A percentile compares a stretch with the other conserved stretches of the same genome.
phyloP scores from a whole-genome alignment of 2,329 filamentous ascomycete species.

The Aspergillus luchuensis region DNA sequence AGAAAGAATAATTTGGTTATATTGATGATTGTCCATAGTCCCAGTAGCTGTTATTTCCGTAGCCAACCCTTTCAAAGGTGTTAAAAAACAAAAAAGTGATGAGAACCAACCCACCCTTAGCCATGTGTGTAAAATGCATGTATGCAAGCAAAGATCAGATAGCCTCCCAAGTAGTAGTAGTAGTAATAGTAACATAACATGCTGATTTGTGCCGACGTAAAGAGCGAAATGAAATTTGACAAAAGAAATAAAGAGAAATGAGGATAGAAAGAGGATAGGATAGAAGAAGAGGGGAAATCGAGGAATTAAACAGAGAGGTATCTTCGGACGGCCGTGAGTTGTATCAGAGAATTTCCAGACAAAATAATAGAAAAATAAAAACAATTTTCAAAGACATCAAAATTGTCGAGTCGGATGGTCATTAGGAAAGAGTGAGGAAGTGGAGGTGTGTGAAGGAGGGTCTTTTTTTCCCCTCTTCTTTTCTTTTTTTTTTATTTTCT shows the following conservation, averaged over 20 bases:
- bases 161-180: conserved; percentile 6
- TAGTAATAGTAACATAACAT: not conserved
- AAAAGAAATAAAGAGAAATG: not conserved
- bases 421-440: not conserved
- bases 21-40: not conserved
- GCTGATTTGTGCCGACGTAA: conserved; percentile 1
- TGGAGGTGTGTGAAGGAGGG: too few relatives aligned
- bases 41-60: not conserved
- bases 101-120: not conserved
- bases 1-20: not conserved
- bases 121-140: conserved; percentile 11
- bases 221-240: not conserved
- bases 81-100: not conserved
- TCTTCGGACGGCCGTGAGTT: conserved; percentile 18
- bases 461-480: too few relatives aligned
- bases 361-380: not conserved
- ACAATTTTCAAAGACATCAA: not conserved
- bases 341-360: not conserved
- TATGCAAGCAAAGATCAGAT: conserved; percentile 5
- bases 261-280: conserved; percentile 20
- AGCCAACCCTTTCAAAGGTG: not conserved
- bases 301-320: conserved; percentile 19
- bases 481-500: too few relatives aligned
- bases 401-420: not conserved
- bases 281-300: conserved; percentile 4